Evolutionary conservation across 257 asterid species (phyloP), one percentile per base, ranked within the genome.

Genomic region (Ocimum tenuiflorum): DNA sequence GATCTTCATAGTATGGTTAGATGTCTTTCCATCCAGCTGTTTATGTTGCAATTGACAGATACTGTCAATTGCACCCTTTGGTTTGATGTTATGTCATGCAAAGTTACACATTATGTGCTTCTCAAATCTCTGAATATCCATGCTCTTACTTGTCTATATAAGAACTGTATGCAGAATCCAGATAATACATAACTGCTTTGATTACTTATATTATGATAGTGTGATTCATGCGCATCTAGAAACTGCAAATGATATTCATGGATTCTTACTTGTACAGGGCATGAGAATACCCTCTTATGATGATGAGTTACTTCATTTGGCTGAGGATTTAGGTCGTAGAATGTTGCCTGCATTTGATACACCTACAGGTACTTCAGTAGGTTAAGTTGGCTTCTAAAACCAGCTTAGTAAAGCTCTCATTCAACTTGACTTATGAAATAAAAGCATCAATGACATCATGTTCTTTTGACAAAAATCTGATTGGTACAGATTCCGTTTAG

Each of bases 331-430:
- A 73, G 97, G 79, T 61, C 82, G 89, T 62, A 88, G 99, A 73
- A 80, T 94, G 88, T 78, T 94, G 74, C 96, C 99, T 73, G 97
- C 99, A 38, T 94, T 94, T 78, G 99, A 94, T 79, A 94, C 99
- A 71, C 99, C 99, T 49, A 87, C 99, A 78, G 97, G 99, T 94
- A 80, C 50, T 63, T 65, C 68, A 58, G 56, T 56, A 57, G 41
- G n/a, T 64, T 54, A 8, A 11, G 27, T 7, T 69, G 60, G 33
- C 61, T 57, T 67, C 58, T 63, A 45, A 53, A 13, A 45, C 38
- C 45, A 60, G 17, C 35, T 18, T 43, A 38, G 42, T 27, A 39
- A 46, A 39, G 6, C 35, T 10, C 62, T 71, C 38, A 33, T 17
- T 56, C 12, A 18, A 18, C 68, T 29, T 63, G 45, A 35, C 27